Percentiles rank a stretch among this genome's conserved stretches.
phyloP scores from a whole-genome alignment of 768 basidiomycete genomes.

The Suillus sp. region DNA sequence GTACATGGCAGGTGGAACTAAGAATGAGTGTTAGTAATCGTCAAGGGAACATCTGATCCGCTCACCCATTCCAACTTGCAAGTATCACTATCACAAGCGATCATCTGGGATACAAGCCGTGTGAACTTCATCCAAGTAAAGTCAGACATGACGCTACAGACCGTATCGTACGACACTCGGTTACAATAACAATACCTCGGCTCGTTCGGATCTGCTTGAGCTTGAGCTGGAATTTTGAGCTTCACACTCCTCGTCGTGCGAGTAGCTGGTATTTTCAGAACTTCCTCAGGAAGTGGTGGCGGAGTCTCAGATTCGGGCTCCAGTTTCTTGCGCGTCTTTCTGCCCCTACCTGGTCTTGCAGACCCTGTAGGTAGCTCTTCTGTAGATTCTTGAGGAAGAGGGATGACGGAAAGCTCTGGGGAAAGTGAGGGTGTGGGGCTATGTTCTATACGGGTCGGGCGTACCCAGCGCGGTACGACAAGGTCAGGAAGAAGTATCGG shows the following conservation, averaged over 20 bases:
- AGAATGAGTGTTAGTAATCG: conserved; percentile 5
- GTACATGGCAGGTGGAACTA: conserved; percentile 79
- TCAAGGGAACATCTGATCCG: conserved; percentile 14
- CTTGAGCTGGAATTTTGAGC: conserved; percentile 40
- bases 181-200: conserved; percentile 81
- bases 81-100: conserved; percentile 74
- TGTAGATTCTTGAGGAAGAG: conserved; percentile 18
- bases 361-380: conserved; percentile 19
- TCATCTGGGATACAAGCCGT: conserved; percentile 57
- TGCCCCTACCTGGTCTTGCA: conserved; percentile 24
- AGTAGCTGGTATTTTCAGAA: conserved; percentile 5
- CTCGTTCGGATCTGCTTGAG: conserved; percentile 45
- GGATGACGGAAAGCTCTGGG: conserved; percentile 29
- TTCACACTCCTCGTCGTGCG: conserved; percentile 35
- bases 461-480: conserved; percentile 54
- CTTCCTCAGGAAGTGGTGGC: conserved; percentile 9
- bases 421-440: conserved; percentile 44
- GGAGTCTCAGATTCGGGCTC: conserved; percentile 16
- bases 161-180: conserved; percentile 78
- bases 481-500: conserved; percentile 65
- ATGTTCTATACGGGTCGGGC: conserved; percentile 43
- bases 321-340: conserved; percentile 25
- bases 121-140: conserved; percentile 16
- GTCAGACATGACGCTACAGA: conserved; percentile 35
- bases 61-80: conserved; percentile 86